Base-by-base conservation (phyloP, 2,329 filamentous ascomycete species). In the Phialemonium atrogriseum region DNA sequence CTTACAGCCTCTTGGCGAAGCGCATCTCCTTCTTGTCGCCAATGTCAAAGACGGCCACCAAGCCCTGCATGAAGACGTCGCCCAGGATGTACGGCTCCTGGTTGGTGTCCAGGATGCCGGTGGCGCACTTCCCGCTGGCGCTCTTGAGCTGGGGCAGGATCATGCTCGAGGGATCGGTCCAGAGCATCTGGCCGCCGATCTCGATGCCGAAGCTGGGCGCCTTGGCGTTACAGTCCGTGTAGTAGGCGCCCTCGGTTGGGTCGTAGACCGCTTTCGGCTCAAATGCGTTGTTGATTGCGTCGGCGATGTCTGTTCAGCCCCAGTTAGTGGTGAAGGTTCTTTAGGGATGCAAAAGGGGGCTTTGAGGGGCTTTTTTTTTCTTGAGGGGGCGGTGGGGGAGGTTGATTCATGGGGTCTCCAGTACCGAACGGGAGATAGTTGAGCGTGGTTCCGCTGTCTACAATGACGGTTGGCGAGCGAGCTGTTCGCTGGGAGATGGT, bases 401-500 rank as follows among this genome's bases (percentile, higher is more conserved):
- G n/a, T n/a, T n/a, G n/a, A n/a, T n/a, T n/a, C n/a, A n/a, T n/a
- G n/a, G n/a, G n/a, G n/a, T n/a, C n/a, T n/a, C n/a, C n/a, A n/a
- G n/a, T 30, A 44, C 43, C 37, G 9, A 33, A 35, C 4, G 52
- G 50, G 20, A 55, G 44, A 11, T 53, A 36, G 39, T 51, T 54
- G 11, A 55, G 43, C 3, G 49, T 54, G 2, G 51, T 54, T 19
- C 51, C 53, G 16, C 49, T 51, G 35, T 56, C 51, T n/a, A 54
- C 47, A 22, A 55, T 42, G 28, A 51, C 44, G 14, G 42, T 33
- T 3, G 45, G 46, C 6, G 47, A 34, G 19, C 41, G 35, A 13
- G 39, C 38, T 22, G 38, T 42, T 27, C 36, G 35, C 14, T 24
- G 26, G 9, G 27, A 28, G 17, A 28, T 28, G 21, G 15, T 33